Percentiles rank a stretch among this genome's conserved stretches.
Evolutionary conservation across 2,329 filamentous ascomycete genomes (phyloP).

Genomic region (Pseudogymnoascus sp.): DNA sequence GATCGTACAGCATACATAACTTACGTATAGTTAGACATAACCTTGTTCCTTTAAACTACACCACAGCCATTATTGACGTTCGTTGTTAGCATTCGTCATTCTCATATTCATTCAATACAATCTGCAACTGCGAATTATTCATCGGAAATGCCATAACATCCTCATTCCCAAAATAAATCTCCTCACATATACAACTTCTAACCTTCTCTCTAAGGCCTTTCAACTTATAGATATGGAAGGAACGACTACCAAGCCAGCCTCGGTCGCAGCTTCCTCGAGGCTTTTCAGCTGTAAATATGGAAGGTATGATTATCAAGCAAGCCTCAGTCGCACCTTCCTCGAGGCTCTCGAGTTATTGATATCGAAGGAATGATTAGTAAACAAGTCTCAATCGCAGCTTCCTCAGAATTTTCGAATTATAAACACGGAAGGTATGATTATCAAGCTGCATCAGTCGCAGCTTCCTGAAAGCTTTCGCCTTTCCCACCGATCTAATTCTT

Average conservation of each 20-base stretch:
- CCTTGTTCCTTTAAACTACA: not conserved
- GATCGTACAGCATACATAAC: not conserved
- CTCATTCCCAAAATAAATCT: not conserved
- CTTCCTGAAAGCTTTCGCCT: not conserved
- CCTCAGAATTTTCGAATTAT: too few relatives aligned
- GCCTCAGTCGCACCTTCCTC: too few relatives aligned
- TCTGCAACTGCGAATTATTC: not conserved
- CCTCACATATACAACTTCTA: not conserved
- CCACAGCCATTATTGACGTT: not conserved
- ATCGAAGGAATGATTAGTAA: too few relatives aligned
- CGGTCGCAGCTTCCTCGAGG: too few relatives aligned
- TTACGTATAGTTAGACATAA: not conserved
- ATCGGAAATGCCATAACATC: not conserved
- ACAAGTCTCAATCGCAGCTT: too few relatives aligned
- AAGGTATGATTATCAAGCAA: too few relatives aligned
- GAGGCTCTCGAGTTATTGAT: too few relatives aligned
- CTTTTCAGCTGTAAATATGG: too few relatives aligned
- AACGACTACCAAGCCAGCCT: too few relatives aligned
- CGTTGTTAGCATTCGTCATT: not conserved
- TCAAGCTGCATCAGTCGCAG: too few relatives aligned
- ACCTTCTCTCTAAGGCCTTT: not conserved
- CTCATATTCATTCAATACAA: not conserved
- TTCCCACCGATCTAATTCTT: slow-evolving; percentile 10
- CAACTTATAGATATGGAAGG: too few relatives aligned
- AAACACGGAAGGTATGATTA: too few relatives aligned